Conservation (phyloP, 257 asterid species). For the Salvia miltiorrhiza region DNA sequence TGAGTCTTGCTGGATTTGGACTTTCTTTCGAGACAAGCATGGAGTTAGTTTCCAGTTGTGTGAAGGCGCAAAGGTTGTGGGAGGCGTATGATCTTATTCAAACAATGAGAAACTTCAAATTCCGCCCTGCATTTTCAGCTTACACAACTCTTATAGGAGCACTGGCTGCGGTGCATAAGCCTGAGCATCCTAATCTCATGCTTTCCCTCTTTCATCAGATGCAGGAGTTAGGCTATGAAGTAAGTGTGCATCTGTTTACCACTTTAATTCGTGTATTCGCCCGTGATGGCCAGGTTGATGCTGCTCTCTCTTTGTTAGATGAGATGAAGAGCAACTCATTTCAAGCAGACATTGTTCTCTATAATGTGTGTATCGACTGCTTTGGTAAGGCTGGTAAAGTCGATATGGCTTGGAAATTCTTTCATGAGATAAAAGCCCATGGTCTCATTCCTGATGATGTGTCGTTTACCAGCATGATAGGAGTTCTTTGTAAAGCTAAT, state of each 20-base stretch:
- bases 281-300: slow-evolving; percentile 81
- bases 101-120: slow-evolving; percentile 73
- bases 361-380: slow-evolving; percentile 86
- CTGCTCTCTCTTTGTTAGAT: slow-evolving; percentile 76
- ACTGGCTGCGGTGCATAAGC: slow-evolving; percentile 44
- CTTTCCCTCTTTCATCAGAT: slow-evolving; percentile 73
- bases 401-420: slow-evolving; percentile 95
- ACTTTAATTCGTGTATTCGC: slow-evolving; percentile 79
- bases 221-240: slow-evolving; percentile 97
- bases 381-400: slow-evolving; percentile 91
- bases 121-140: slow-evolving; percentile 93
- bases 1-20: slow-evolving; percentile 78
- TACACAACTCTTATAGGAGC: slow-evolving; percentile 92
- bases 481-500: slow-evolving; percentile 75
- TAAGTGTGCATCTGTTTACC: slow-evolving; percentile 74
- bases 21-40: slow-evolving; percentile 58
- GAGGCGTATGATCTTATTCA: slow-evolving; percentile 75
- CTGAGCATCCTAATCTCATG: slow-evolving; percentile 72
- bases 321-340: slow-evolving; percentile 83
- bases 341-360: slow-evolving; percentile 83
- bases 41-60: slow-evolving; percentile 55
- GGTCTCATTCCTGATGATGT: slow-evolving; percentile 82
- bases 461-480: slow-evolving; percentile 88
- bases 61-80: slow-evolving; percentile 45
- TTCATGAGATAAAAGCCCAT: slow-evolving; percentile 73